Evolutionary conservation across 805 yeast genomes (phyloP), one percentile per base, ranked within the genome.

Genomic region (Schwanniomyces vanrijiae): DNA sequence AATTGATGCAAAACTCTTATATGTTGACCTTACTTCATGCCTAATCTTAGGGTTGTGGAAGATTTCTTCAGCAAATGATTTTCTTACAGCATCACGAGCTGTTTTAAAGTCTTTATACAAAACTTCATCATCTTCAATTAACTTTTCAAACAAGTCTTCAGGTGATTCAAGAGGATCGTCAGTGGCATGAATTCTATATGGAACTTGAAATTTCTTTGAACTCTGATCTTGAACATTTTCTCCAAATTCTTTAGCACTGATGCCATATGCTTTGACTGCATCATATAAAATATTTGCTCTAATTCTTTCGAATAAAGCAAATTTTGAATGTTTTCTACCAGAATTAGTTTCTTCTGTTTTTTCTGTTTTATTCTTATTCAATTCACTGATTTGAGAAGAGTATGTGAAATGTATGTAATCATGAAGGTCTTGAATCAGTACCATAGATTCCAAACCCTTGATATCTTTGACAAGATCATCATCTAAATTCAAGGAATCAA

Each of bases 361-460:
- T 31, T 75, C 63, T 47, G 72, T 71, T 26, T 66, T 63, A 11
- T 26, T 43, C 49, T 46, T 55, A 18, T 78, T 46, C 35, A 56
- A 68, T 44, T 82, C 83, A 50, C 81, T 80, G 40, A 86, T 65
- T 51, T 81, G 78, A 2, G 74, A 65, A n/a, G 88, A 78, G 56
- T 83, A 86, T 1, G 77, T 73, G 69, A 91, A 94, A 55, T 83
- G 85, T 46, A 94, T 62, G 63, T 86, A 91, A 51, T 91, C 96
- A 56, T 84, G 82, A 29, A 90, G 71, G 69, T 94, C 99, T 65
- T 92, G 97, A 46, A 86, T 77, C 49, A 89, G 96, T 4, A 86
- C 86, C 65, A 89, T 80, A 4, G 85, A 72, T 39, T 76, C 78
- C 21, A 90, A 83, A 14, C 71, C 64, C 21, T 65, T 74, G 41